phyloP scores from a whole-genome alignment of 139 green algal species.

The Zygnema cylindricum region DNA sequence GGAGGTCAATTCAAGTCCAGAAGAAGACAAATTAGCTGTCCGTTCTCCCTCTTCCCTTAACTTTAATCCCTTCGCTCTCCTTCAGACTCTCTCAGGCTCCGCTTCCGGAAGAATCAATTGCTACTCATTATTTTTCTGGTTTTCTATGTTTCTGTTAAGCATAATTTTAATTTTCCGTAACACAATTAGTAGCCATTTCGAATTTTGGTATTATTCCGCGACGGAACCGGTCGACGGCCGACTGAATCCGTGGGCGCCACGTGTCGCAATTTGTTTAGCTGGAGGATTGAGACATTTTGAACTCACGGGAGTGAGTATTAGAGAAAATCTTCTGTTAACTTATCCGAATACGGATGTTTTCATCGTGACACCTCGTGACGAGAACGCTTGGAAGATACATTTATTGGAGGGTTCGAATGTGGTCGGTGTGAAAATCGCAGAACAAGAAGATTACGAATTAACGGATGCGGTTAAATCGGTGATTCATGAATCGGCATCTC shows the following conservation, averaged over 20 bases:
- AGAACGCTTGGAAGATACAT: conserved; percentile 39
- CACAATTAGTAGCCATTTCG: too few species aligned
- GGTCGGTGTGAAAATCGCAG: neutral
- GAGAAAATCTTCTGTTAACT: neutral
- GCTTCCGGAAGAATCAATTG: too few species aligned
- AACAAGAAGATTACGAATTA: neutral
- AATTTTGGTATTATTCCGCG: too few species aligned
- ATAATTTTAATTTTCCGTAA: too few species aligned
- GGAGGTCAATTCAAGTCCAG: too few species aligned
- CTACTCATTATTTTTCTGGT: too few species aligned
- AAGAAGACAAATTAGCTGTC: too few species aligned
- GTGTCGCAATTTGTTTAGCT: conserved; percentile 43
- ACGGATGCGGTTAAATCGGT: neutral
- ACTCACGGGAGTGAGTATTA: conserved; percentile 58
- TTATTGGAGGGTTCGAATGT: neutral
- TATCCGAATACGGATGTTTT: conserved; percentile 36
- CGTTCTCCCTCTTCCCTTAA: too few species aligned
- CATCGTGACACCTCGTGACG: conserved; percentile 39
- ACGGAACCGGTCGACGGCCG: too few species aligned
- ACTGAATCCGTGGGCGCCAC: neutral
- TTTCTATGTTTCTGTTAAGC: too few species aligned
- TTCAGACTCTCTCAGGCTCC: too few species aligned
- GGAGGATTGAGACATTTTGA: conserved; percentile 51
- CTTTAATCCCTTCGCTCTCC: too few species aligned
- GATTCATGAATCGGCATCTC: neutral